phyloP scores from a whole-genome alignment of 352 stramenopile genomes.

The Globisporangium abappressorium region DNA sequence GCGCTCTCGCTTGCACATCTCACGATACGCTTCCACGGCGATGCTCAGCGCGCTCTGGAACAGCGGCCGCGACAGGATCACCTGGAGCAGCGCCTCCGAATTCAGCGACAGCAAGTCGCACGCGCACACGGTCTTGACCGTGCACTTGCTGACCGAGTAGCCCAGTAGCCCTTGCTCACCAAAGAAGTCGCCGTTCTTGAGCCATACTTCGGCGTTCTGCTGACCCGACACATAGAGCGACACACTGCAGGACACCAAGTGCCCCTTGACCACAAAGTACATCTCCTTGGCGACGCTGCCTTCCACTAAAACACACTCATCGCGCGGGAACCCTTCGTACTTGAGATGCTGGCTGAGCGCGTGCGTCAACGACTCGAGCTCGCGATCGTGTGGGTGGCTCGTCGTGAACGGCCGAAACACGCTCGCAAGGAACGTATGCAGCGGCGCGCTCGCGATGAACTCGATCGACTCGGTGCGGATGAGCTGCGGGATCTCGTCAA shows the following conservation, averaged over 20 bases:
- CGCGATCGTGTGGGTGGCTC: conserved; percentile 14
- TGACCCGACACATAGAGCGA: not conserved
- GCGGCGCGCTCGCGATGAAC: conserved; percentile 36
- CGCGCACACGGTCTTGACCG: conserved; percentile 39
- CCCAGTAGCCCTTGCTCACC: conserved; percentile 44
- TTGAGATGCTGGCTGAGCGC: conserved; percentile 27
- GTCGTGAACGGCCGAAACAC: conserved; percentile 45
- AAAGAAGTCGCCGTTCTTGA: conserved; percentile 44
- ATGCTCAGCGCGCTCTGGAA: conserved; percentile 39
- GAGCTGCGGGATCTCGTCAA: conserved; percentile 48
- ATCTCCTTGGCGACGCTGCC: conserved; percentile 40
- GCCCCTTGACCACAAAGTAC: conserved; percentile 60
- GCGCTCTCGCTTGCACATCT: conserved; percentile 26
- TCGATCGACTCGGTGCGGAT: conserved; percentile 53
- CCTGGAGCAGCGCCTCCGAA: conserved; percentile 39
- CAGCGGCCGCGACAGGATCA: conserved; percentile 33
- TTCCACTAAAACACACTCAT: conserved; percentile 44
- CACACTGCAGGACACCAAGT: conserved; percentile 23
- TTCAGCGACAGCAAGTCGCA: conserved; percentile 55
- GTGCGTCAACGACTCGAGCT: conserved; percentile 23
- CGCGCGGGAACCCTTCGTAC: conserved; percentile 51
- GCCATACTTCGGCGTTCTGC: conserved; percentile 8
- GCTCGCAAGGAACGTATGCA: conserved; percentile 33
- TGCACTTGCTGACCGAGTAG: conserved; percentile 38
- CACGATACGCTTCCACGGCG: conserved; percentile 45